phyloP scores from a whole-genome alignment of 305 asterid species.

The Vinca major region DNA sequence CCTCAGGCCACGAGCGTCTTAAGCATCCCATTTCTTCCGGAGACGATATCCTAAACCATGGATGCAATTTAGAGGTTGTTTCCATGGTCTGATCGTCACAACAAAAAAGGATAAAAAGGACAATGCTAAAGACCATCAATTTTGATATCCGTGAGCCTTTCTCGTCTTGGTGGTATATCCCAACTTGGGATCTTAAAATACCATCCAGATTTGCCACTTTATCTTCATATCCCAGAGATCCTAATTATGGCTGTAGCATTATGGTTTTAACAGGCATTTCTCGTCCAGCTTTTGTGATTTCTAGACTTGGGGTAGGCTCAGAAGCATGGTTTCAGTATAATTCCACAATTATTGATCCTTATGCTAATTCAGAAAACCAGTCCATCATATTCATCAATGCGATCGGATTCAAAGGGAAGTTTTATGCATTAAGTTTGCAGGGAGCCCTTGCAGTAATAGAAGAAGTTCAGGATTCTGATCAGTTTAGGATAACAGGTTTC shows the following conservation, averaged over 20 bases:
- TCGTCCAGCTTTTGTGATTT: constrained; percentile 13
- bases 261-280: constrained; percentile 24
- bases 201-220: constrained; percentile 17
- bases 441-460: constrained; percentile 37
- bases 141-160: too few species aligned
- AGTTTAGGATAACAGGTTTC: constrained; percentile 19
- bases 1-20: constrained; percentile 6
- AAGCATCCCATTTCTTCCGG: constrained; percentile 13
- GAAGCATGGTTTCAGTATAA: constrained; percentile 4
- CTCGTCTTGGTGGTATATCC: neutral
- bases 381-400: constrained; percentile 5
- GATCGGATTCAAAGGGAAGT: constrained; percentile 26
- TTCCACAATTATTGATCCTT: constrained; percentile 23
- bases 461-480: constrained; percentile 18
- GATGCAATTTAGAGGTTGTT: constrained; percentile 16
- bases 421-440: constrained; percentile 38
- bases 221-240: neutral
- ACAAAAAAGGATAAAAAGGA: too few species aligned
- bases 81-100: constrained; percentile 14
- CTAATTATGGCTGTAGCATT: neutral
- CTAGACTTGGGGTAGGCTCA: neutral
- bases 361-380: constrained; percentile 6
- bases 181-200: constrained; percentile 15
- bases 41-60: neutral
- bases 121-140: too few species aligned